phyloP scores from a whole-genome alignment of 1,284 basidiomycete species.

The Ustilago sp. region DNA sequence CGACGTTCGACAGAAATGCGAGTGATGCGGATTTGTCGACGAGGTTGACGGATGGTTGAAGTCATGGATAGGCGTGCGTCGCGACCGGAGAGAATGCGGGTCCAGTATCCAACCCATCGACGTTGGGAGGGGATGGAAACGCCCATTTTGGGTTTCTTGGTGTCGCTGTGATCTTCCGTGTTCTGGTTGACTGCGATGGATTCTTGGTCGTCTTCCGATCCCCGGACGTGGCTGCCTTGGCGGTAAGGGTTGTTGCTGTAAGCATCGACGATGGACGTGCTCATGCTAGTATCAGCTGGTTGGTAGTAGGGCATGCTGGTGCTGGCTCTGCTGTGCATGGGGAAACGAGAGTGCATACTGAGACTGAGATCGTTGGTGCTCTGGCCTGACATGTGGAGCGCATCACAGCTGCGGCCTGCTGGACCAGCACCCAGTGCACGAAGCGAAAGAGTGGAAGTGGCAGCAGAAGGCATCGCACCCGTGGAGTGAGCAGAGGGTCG shows the following conservation, averaged over 20 bases:
- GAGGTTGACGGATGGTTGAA: conserved; percentile 22
- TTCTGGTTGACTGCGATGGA: conserved; percentile 40
- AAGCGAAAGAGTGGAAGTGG: conserved; percentile 21
- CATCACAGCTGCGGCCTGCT: conserved; percentile 44
- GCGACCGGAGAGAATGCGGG: conserved; percentile 45
- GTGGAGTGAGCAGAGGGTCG: conserved; percentile 40
- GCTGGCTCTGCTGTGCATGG: conserved; percentile 24
- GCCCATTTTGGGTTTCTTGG: conserved; percentile 48
- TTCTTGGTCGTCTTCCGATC: conserved; percentile 21
- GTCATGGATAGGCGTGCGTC: conserved; percentile 51
- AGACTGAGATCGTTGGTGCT: conserved; percentile 22
- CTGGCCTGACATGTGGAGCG: conserved; percentile 18
- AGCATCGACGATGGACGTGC: conserved; percentile 9
- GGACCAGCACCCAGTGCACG: conserved; percentile 39
- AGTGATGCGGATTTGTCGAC: conserved; percentile 50
- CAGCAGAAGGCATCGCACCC: conserved; percentile 34
- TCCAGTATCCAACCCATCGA: conserved; percentile 61
- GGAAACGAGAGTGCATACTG: conserved; percentile 19
- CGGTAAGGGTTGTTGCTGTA: neutral
- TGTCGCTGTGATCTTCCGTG: conserved; percentile 38
- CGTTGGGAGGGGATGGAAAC: conserved; percentile 58
- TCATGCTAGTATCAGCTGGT: neutral
- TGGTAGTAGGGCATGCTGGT: conserved; percentile 16
- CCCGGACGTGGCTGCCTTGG: neutral
- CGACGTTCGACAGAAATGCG: conserved; percentile 46